phyloP scores from a whole-genome alignment of 345 rosid species.

The Populus pruinosa region DNA sequence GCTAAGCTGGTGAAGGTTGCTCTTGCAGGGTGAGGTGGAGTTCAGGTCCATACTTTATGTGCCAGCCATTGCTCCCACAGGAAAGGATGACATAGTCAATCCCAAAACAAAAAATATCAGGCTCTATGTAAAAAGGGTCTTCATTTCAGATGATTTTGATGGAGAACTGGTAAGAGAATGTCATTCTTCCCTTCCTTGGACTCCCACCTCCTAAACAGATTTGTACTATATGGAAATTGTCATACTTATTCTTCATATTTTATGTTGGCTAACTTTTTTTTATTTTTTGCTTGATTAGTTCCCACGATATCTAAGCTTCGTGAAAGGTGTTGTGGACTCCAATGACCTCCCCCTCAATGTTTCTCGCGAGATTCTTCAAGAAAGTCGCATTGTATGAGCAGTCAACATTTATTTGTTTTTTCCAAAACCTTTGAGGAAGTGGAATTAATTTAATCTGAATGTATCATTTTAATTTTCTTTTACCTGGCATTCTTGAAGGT shows the following conservation, averaged over 20 bases:
- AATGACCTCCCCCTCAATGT: conserved; percentile 96
- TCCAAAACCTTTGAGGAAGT: not conserved
- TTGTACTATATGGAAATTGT: not conserved
- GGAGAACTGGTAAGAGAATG: conserved; percentile 79
- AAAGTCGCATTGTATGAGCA: conserved; percentile 79
- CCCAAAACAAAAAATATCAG: conserved; percentile 96
- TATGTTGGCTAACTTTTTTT: not conserved
- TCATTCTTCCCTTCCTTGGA: not conserved
- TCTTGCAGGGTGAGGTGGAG: conserved; percentile 91
- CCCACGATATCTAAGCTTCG: conserved; percentile 88
- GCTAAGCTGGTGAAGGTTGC: conserved; percentile 14
- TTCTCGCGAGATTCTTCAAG: conserved; percentile 97
- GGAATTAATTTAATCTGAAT: not conserved
- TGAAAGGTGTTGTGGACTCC: conserved; percentile 98
- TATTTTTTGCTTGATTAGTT: conserved; percentile 45
- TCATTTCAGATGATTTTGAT: conserved; percentile 96
- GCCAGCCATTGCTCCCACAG: conserved; percentile 69
- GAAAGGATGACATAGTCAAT: conserved; percentile 80
- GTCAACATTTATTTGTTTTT: not conserved
- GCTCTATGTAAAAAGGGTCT: conserved; percentile 90
- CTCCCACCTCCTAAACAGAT: not conserved
- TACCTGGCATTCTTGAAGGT: conserved; percentile 47
- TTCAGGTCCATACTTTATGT: conserved; percentile 91
- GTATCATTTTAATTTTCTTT: conserved; percentile 6
- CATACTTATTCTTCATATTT: not conserved